Evolutionary conservation across 2,329 filamentous ascomycete genomes (phyloP), one percentile per base, ranked within the genome.

Genomic region (Nemania sp.): DNA sequence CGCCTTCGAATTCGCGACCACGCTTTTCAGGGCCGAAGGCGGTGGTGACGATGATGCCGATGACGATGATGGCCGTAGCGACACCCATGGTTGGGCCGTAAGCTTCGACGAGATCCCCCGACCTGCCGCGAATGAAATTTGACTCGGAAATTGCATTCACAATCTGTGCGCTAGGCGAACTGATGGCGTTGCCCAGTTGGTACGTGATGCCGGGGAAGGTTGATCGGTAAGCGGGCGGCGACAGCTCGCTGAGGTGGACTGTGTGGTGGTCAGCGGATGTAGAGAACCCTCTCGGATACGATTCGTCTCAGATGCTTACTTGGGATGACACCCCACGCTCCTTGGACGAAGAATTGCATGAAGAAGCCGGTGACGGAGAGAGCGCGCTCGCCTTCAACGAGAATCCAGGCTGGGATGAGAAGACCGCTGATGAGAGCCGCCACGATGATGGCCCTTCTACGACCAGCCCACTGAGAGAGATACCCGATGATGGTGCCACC

Each of bases 1-100:
- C 77, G 57, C 81, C 78, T 71, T 91, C 89, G 67, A 94, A 92
- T 59, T 83, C 79, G 17, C 88, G 80, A 1, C 90, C 90, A 47
- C 87, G 82, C 77, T 87, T 89, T 82, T 93, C 90, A 0, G 89
- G 90, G 0, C 90, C 90, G 55, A 92, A 71, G 32, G 88, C 84
- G 4, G 87, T 84, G 0, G 89, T 91, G 20, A 88, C 71, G 11
- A 82, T 79, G 62, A 93, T 92, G 1, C 89, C 90, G 0, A 85
- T 47, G 0, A 87, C 88, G 65, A 92, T 91, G 67, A 93, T 92
- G 1, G 87, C 90, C 2, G 90, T 92, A 3, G 87, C 89, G 57
- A 92, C 79, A 12, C 83, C 90, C 90, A 92, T 93, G 15, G 84
- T 84, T 0, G 87, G 89, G 0, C 89, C 90, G 67, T 92, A 92